Evolutionary conservation across 768 basidiomycete species (phyloP).

Genomic region (Amyloporia xantha): DNA sequence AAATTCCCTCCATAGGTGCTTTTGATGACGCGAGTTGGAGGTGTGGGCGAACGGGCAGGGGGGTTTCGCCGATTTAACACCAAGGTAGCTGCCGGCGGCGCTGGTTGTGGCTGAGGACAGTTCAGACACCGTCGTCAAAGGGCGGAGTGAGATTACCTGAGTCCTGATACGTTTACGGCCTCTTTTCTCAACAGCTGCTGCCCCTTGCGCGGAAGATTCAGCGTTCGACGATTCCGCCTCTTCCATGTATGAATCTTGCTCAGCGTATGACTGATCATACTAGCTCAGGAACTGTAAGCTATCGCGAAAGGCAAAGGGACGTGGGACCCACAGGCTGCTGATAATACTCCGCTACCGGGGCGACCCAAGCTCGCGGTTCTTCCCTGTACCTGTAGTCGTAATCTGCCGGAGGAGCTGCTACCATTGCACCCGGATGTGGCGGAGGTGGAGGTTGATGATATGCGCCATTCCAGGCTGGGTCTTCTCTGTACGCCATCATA

Average conservation of each 20-base stretch:
- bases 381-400: conserved; percentile 62
- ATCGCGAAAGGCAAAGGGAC: background rate
- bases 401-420: conserved; percentile 34
- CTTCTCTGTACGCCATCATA: conserved; percentile 41
- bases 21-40: conserved; percentile 77
- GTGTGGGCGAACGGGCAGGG: conserved; percentile 74
- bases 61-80: conserved; percentile 62
- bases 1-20: conserved; percentile 87
- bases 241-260: conserved; percentile 47
- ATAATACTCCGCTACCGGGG: conserved; percentile 12
- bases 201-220: conserved; percentile 30
- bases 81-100: conserved; percentile 57
- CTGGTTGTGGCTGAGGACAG: conserved; percentile 45
- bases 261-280: conserved; percentile 55
- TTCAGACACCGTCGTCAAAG: conserved; percentile 3
- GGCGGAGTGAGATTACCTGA: conserved; percentile 33
- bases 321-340: conserved; percentile 10
- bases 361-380: conserved; percentile 45
- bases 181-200: conserved; percentile 37
- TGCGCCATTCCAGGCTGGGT: conserved; percentile 45
- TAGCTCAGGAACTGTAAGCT: conserved; percentile 21
- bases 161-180: conserved; percentile 66
- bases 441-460: conserved; percentile 36
- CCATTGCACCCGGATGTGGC: conserved; percentile 41
- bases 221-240: conserved; percentile 43